These are phyloP conservation scores for Talaromyces funiculosus DNA, from an alignment of 2,329 filamentous ascomycete species.

Conservation along the genomic window DNA sequence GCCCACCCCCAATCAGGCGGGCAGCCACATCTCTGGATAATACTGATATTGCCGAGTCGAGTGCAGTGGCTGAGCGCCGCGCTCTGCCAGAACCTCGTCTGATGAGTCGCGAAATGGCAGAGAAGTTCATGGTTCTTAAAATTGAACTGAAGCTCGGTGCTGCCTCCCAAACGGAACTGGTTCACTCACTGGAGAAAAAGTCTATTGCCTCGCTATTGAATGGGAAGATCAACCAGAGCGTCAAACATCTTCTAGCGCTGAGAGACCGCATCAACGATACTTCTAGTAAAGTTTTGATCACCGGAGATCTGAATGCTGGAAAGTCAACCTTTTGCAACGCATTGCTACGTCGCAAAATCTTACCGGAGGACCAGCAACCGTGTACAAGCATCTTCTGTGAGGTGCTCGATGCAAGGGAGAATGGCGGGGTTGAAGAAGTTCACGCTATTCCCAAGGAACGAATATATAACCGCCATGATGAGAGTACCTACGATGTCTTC, in stretches of 20 bases:
- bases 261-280: conserved; percentile 95
- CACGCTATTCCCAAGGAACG: conserved; percentile 83
- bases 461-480: conserved; percentile 80
- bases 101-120: conserved; percentile 84
- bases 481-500: conserved; percentile 89
- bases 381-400: conserved; percentile 99
- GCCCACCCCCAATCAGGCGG: conserved; percentile 56
- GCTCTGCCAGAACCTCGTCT: conserved; percentile 67
- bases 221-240: conserved; percentile 88
- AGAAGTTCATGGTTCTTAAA: conserved; percentile 94
- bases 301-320: conserved; percentile 91
- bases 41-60: conserved; percentile 70
- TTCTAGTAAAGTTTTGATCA: conserved; percentile 92
- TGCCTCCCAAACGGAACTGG: conserved; percentile 79
- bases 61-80: conserved; percentile 60
- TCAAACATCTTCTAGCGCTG: conserved; percentile 80
- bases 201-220: conserved; percentile 88
- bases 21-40: conserved; percentile 67
- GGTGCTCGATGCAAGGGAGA: conserved; percentile 86
- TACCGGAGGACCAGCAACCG: conserved; percentile 95
- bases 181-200: conserved; percentile 87
- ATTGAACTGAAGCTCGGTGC: conserved; percentile 86
- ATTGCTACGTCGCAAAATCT: conserved; percentile 80
- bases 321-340: conserved; percentile 99
- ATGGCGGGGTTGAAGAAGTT: conserved; percentile 86